Evolutionary conservation across 2,329 filamentous ascomycete species (phyloP), one percentile per base, ranked within the genome.

Genomic region (Chrysosporium keratinophilum): DNA sequence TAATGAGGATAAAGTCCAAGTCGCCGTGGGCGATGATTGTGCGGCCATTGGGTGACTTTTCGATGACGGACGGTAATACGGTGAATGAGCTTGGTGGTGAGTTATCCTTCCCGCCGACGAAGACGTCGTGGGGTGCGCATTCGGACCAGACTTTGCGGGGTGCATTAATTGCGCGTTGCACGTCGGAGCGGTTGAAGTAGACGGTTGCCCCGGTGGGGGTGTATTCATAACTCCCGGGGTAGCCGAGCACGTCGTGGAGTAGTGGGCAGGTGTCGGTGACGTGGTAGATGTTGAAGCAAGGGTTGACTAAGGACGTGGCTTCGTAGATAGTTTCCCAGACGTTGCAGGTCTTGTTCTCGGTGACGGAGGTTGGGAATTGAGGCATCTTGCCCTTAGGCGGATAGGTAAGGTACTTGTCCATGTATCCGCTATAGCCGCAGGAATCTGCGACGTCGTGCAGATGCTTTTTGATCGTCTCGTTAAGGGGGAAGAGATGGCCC

Each of bases 281-380:
- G 47, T 85, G 79, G 69, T 91, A 93, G 10, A 87, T 72, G 65
- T 88, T 81, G 69, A 85, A 94, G 72, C 88, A 93, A 0, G 87
- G 87, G 69, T 93, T 93, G 34, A 80, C 67, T 1, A 71, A 63
- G 3, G 73, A 57, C 6, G 77, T 76, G 31, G 80, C 83, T 0
- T 73, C 59, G 60, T 71, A 72, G 31, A 87, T 77, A 19, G 77
- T 71, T 54, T 76, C 66, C 61, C 77, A 85, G 17, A 87, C 62
- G 48, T 74, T 72, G 64, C 86, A 90, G 0, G 69, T 63, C 0
- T 69, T 69, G 35, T 69, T 60, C n/a, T 35, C 5, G 9, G 23
- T 37, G 31, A 49, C 20, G 23, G 71, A 67, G 49, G 70, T 67
- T 19, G 67, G 65, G 56, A 76, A 76, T 5, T 80, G 74, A 31